phyloP scores from a whole-genome alignment of 2,329 filamentous ascomycete species.

The Aspergillus quadricinctus region DNA sequence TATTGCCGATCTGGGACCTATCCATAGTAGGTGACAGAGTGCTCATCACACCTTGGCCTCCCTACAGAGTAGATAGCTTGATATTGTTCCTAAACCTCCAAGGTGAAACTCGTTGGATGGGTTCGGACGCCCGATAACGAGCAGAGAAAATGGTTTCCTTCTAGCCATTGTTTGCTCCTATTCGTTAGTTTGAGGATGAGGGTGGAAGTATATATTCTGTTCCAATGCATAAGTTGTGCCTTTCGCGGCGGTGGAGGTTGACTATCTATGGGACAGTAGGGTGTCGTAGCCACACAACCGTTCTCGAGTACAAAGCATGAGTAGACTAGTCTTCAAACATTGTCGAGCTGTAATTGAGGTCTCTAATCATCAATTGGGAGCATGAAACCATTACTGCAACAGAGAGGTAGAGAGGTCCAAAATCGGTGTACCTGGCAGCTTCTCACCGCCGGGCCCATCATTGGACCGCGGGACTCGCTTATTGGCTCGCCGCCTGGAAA shows the following conservation, averaged over 20 bases:
- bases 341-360: background rate
- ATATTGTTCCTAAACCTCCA: background rate
- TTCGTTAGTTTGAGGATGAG: background rate
- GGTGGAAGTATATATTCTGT: background rate
- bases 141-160: background rate
- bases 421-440: slow-evolving; percentile 6
- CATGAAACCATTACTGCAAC: background rate
- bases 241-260: background rate
- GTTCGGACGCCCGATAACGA: background rate
- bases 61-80: background rate
- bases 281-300: background rate
- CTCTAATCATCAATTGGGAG: background rate
- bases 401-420: background rate
- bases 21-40: background rate
- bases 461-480: slow-evolving; percentile 33
- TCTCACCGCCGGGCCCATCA: slow-evolving; percentile 29
- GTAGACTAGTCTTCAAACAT: background rate
- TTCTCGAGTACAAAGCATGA: background rate
- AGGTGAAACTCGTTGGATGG: background rate
- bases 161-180: background rate
- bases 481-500: slow-evolving; percentile 10
- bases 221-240: background rate
- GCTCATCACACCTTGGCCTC: background rate
- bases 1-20: background rate
- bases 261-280: background rate